Evolutionary conservation across 129 eudicot species (phyloP), one percentile per base, ranked within the genome.

Genomic region (Smallanthus sonchifolius): DNA sequence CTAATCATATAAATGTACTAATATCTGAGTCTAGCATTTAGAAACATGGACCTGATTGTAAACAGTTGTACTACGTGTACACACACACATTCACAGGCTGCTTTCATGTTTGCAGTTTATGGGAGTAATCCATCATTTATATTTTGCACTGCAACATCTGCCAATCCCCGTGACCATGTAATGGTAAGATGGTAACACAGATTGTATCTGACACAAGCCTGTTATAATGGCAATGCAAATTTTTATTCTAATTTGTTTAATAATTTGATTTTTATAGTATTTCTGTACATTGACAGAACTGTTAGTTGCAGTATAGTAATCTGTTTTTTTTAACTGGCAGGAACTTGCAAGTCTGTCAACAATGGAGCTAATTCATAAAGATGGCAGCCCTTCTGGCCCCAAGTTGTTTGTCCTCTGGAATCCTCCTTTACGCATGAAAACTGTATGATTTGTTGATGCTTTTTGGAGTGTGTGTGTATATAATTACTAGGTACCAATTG

Each of bases 371-470:
- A 91, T 94, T 81, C 81, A 86, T 60, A 88, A 88, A 54, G 99
- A 94, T 75, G 99, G 99, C 20, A 94, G 99, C 79, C 99, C 99
- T 77, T 94, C 99, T 64, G 97, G 88, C 62, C 84, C 80, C 72
- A 94, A 94, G 82, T 77, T 68, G 79, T 94, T 94, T 81, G 82
- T 85, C 67, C 87, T 94, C 55, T 94, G 99, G 99, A 91, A 94
- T 82, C 99, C 99, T 75, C 97, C 99, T 80, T 80, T 86, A 44
- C 79, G 77, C 83, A 78, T 80, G 64, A 80, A 76, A 83, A 83
- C 83, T 75, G 99, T 94, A 78, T 75, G 91, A 57, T 60, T 59
- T 78, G 34, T 69, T 54, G 45, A 52, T 34, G 28, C 38, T 70
- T 65, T 55, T 7, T 8, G 3, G 28, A 20, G 57, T 17, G 39